phyloP scores from a whole-genome alignment of 805 yeast genomes.

The Starmerella khaoyaiensis region DNA sequence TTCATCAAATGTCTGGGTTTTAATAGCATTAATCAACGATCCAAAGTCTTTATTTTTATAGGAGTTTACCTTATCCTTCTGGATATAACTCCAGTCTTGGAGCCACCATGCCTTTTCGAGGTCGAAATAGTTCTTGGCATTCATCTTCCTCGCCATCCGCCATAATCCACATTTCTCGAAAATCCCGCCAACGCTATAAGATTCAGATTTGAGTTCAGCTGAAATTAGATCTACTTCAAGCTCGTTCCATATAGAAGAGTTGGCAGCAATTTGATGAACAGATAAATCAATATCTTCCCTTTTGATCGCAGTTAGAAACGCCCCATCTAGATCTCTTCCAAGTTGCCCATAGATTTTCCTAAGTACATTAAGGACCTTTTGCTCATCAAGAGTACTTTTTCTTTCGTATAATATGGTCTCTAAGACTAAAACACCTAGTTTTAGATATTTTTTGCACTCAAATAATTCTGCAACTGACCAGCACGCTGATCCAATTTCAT shows the following conservation, averaged over 20 bases:
- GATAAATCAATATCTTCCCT: too few species aligned
- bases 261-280: background rate
- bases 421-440: too few species aligned
- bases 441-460: too few species aligned
- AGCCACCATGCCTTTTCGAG: constrained; percentile 49
- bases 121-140: constrained; percentile 5
- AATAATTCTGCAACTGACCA: too few species aligned
- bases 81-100: constrained; percentile 52
- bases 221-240: background rate
- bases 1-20: background rate
- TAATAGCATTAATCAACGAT: constrained; percentile 1
- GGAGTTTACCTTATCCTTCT: constrained; percentile 28
- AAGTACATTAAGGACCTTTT: too few species aligned
- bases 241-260: background rate
- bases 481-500: too few species aligned
- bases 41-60: constrained; percentile 33
- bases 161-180: constrained; percentile 14
- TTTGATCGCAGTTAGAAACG: too few species aligned
- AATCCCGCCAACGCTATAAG: background rate
- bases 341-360: too few species aligned
- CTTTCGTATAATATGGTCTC: too few species aligned
- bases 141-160: constrained; percentile 7
- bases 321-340: too few species aligned
- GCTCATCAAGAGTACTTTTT: too few species aligned
- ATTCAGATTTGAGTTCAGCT: background rate